A percentile compares a stretch with the other conserved stretches of the same genome.
These are phyloP conservation scores for Candolleomyces aberdarensis DNA, from an alignment of 768 basidiomycete species.

Conservation along the genomic window DNA sequence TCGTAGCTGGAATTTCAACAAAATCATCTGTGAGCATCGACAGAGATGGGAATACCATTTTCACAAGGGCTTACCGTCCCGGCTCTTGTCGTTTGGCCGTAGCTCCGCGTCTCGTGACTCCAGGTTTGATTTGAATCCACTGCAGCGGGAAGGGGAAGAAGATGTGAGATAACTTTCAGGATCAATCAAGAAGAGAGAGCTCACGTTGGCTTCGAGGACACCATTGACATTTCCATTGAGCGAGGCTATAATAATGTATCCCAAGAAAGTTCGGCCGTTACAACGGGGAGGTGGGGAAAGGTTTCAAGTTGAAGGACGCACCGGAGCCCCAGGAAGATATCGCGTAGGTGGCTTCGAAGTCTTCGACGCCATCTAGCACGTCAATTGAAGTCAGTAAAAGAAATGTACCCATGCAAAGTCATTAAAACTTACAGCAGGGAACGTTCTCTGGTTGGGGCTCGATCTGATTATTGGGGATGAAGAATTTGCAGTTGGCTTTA, in stretches of 20 bases:
- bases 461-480: slow-evolving; percentile 28
- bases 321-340: slow-evolving; percentile 22
- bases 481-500: slow-evolving; percentile 17
- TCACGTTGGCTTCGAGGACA: slow-evolving; percentile 22
- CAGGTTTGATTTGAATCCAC: too few species aligned
- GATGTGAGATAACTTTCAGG: too few species aligned
- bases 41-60: too few species aligned
- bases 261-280: neutral
- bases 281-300: neutral
- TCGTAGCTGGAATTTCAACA: too few species aligned
- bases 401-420: neutral
- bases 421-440: slow-evolving; percentile 13
- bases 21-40: too few species aligned
- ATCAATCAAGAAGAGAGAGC: neutral
- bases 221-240: slow-evolving; percentile 19
- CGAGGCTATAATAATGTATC: slow-evolving; percentile 7
- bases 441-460: slow-evolving; percentile 14
- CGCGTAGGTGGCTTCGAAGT: slow-evolving; percentile 21
- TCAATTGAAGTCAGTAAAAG: neutral
- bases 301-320: neutral
- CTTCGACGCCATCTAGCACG: slow-evolving; percentile 12
- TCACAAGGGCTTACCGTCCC: too few species aligned
- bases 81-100: too few species aligned
- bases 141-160: too few species aligned
- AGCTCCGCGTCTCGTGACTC: too few species aligned